Base-by-base conservation (phyloP, 2,329 filamentous ascomycete genomes). In the Orbilia blumenaviensis region DNA sequence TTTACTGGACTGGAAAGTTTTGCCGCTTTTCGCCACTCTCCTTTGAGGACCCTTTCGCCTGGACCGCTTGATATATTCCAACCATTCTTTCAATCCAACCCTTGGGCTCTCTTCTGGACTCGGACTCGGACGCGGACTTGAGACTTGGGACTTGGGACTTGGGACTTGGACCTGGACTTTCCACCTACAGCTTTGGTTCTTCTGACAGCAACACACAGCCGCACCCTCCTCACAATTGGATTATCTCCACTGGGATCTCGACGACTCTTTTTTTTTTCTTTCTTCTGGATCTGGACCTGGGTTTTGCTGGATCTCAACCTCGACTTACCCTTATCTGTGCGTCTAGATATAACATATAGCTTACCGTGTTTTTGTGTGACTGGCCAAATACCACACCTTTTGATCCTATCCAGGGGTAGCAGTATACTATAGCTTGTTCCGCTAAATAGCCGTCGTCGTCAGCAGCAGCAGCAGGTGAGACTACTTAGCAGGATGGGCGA, bases 221-320 rank as follows among this genome's bases (percentile, higher is more conserved):
- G 62, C 69, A 73, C 69, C 42, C 58, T 54, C 60, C 58, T 67
- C 69, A n/a, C n/a, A 74, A 74, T 74, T 67, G 62, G 69, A 63
- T 38, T 44, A 36, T 54, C 46, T 52, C 12, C 56, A 3, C 52
- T 60, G 68, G 61, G 41, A 54, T n/a, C 36, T 46, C 64, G 32
- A 44, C 61, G 50, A 46, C 67, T 7, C 10, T 34, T 3, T 23
- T 46, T 2, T 23, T 58, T 48, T 60, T n/a, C 1, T 44, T 44
- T 58, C 38, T 58, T 14, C n/a, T n/a, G n/a, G n/a, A n/a, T 58
- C 68, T 52, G 60, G 58, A 58, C 67, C 58, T 46, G 21, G 48
- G 48, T 54, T 54, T 54, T 54, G 48, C 56, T 63, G 60, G 50
- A 50, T 58, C 23, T 48, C 48, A 36, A 64, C 21, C n/a, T 64